Percentiles rank a stretch among this genome's conserved stretches.
Conservation (phyloP, 352 stramenopile species). For the Pythium rishiriense region DNA sequence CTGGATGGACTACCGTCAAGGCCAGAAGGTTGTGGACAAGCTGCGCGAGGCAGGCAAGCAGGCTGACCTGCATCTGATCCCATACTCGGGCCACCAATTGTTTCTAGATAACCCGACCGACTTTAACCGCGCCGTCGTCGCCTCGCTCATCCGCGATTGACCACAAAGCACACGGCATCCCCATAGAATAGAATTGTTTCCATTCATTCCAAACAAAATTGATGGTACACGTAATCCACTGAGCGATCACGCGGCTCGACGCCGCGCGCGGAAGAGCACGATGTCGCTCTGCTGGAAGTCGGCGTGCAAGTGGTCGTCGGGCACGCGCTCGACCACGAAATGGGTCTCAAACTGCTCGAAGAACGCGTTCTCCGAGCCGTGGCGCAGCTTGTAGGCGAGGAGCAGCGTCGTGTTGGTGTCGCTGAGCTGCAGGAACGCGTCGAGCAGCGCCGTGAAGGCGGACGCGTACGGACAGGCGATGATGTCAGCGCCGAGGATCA, state of each 20-base stretch:
- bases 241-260: constrained; percentile 16
- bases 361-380: constrained; percentile 64
- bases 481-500: constrained; percentile 82
- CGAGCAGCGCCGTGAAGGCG: constrained; percentile 63
- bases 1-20: constrained; percentile 86
- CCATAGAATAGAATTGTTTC: constrained; percentile 8
- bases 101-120: constrained; percentile 79
- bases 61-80: constrained; percentile 61
- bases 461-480: constrained; percentile 78
- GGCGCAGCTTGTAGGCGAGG: constrained; percentile 77
- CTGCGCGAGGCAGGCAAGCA: constrained; percentile 38
- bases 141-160: constrained; percentile 29
- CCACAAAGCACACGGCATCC: background rate
- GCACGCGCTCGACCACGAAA: constrained; percentile 50
- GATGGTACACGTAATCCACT: background rate
- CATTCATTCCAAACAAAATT: background rate
- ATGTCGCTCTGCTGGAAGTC: constrained; percentile 76
- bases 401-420: constrained; percentile 47
- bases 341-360: constrained; percentile 51
- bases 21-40: constrained; percentile 56
- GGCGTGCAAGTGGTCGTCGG: constrained; percentile 45
- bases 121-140: constrained; percentile 67
- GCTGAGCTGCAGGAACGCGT: constrained; percentile 49
- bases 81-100: constrained; percentile 73
- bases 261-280: constrained; percentile 53